Evolutionary conservation across 495 filamentous ascomycete genomes (phyloP).

Genomic region (Tricharina praecox): DNA sequence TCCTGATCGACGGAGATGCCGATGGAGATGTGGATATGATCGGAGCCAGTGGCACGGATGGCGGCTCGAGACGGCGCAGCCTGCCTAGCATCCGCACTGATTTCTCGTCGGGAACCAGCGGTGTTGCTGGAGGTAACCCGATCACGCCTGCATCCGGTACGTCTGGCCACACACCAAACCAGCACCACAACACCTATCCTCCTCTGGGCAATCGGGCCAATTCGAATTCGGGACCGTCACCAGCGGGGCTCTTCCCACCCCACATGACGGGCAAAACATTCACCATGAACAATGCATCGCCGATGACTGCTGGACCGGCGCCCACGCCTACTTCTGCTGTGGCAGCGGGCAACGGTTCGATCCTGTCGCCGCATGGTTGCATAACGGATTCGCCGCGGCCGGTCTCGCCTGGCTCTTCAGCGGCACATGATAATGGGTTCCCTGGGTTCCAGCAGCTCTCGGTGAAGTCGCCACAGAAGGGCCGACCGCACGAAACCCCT

Average conservation of each 20-base stretch:
- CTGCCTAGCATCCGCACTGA: constrained; percentile 23
- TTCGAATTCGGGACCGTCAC: constrained; percentile 17
- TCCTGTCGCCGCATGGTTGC: constrained; percentile 18
- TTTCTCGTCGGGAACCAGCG: constrained; percentile 6
- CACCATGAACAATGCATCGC: neutral
- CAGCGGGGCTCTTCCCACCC: constrained; percentile 15
- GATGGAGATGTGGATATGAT: constrained; percentile 25
- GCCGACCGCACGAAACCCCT: constrained; percentile 7
- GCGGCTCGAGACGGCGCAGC: constrained; percentile 13
- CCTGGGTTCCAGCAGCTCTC: neutral
- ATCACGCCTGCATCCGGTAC: constrained; percentile 16
- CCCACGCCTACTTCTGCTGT: constrained; percentile 8
- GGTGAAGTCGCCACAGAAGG: neutral
- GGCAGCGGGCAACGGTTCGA: constrained; percentile 10
- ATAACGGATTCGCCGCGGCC: constrained; percentile 19
- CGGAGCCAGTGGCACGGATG: constrained; percentile 10
- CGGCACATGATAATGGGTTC: neutral
- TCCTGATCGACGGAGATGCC: constrained; percentile 18
- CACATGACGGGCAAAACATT: neutral
- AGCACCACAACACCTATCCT: constrained; percentile 20
- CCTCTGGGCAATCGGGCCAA: constrained; percentile 12
- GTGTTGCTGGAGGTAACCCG: constrained; percentile 8
- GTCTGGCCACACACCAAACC: constrained; percentile 12
- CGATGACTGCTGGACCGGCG: neutral
- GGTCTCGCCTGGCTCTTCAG: neutral